Evolutionary conservation across 129 eudicot genomes (phyloP).

Genomic region (Chrysanthemum seticuspe): DNA sequence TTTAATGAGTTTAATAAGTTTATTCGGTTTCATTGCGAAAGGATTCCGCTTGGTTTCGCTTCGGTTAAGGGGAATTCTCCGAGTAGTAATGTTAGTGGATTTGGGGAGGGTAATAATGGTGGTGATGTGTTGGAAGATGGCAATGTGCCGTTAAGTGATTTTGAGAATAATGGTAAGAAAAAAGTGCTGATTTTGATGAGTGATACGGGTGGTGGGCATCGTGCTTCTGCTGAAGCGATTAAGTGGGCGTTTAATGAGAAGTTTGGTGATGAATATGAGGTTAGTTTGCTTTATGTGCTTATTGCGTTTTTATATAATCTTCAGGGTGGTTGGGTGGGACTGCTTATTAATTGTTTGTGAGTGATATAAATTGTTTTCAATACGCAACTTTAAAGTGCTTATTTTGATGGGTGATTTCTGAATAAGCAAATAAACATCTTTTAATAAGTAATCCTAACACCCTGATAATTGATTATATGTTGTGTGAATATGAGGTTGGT

Average conservation of each 20-base stretch:
- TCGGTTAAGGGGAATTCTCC: conserved; percentile 41
- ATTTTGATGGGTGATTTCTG: too few relatives aligned
- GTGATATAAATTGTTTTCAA: not conserved
- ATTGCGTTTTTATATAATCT: too few relatives aligned
- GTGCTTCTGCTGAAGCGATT: conserved; percentile 98
- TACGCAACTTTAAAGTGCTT: too few relatives aligned
- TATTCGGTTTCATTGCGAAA: conserved; percentile 77
- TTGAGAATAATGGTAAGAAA: conserved; percentile 48
- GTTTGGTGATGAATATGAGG: conserved; percentile 92
- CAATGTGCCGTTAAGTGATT: conserved; percentile 44
- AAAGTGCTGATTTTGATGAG: conserved; percentile 96
- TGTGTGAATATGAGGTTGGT: too few relatives aligned
- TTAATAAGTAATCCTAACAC: too few relatives aligned
- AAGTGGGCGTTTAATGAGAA: conserved; percentile 78
- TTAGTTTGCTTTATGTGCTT: conserved; percentile 19
- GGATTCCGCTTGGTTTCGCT: conserved; percentile 69
- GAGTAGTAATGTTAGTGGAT: conserved; percentile 44
- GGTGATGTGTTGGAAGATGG: conserved; percentile 62
- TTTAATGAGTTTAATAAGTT: conserved; percentile 62
- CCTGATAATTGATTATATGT: too few relatives aligned
- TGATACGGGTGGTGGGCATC: conserved; percentile 97
- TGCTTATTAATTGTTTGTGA: not conserved
- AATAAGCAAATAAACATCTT: too few relatives aligned
- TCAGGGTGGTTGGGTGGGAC: too few relatives aligned
- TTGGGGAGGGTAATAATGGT: conserved; percentile 54